phyloP scores from a whole-genome alignment of 371 early-diverging fungal species.

The Cokeromyces recurvatus region DNA sequence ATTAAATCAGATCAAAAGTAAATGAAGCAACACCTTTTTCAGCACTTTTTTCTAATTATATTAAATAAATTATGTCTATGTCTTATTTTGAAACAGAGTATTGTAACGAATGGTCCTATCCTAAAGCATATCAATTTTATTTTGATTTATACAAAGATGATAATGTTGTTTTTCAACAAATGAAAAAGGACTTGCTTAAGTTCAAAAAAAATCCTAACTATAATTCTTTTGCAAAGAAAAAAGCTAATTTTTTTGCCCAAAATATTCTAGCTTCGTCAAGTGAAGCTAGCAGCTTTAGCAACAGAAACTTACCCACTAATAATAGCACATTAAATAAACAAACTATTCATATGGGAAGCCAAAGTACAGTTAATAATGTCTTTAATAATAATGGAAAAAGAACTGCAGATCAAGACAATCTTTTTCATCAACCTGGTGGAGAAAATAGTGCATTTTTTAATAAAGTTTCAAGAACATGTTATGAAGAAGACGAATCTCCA shows the following conservation, averaged over 20 bases:
- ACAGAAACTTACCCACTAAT: neutral
- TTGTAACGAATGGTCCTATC: neutral
- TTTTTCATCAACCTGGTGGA: no score
- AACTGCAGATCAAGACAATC: neutral
- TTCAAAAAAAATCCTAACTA: neutral
- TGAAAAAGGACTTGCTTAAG: neutral
- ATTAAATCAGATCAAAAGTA: no score
- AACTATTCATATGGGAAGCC: neutral
- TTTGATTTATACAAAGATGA: neutral
- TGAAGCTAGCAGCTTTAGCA: neutral
- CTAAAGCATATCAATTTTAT: neutral
- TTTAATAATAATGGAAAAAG: neutral
- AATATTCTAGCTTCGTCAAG: neutral
- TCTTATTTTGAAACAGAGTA: neutral
- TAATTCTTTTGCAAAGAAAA: neutral
- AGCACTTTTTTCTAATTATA: neutral
- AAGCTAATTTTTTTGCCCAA: neutral
- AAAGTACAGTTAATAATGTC: neutral
- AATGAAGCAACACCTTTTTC: no score
- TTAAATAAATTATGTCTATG: no score
- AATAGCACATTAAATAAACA: no score
- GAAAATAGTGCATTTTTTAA: neutral
- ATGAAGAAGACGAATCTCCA: neutral
- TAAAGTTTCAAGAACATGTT: neutral
- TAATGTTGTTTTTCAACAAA: neutral